Evolutionary conservation across 2,329 filamentous ascomycete genomes (phyloP), one percentile per base, ranked within the genome.

Genomic region (Fusarium guadeloupense): DNA sequence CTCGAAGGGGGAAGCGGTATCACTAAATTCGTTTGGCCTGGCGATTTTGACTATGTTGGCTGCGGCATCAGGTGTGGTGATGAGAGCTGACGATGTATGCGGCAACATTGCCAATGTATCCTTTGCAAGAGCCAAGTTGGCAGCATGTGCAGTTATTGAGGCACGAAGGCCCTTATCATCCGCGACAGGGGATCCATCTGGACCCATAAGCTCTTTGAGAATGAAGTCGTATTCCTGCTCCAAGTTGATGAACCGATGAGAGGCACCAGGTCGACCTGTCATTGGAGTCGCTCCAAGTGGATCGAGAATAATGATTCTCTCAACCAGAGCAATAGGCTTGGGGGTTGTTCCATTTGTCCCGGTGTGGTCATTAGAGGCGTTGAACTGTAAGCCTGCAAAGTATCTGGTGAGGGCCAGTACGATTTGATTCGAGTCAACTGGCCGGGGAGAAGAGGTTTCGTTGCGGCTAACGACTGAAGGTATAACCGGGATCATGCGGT

Each of bases 261-360:
- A 72, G 17, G 74, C 69, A 3, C 71, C 71, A 3, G 74, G 71
- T 20, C 71, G 73, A 6, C 73, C 74, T 68, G 83, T 73, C 55
- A 91, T 81, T 0, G 95, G 95, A 39, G 93, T 92, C 1, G 93
- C 94, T 4, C 95, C 95, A 0, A 93, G 77, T 1, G 91, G 88
- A 73, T 99, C 95, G 7, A 99, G 82, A 23, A 99, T 80, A 59
- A 99, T 96, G 35, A 99, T 82, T 30, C 94, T 85, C 71, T 98
- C 94, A 6, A 99, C 78, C 0, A 85, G 84, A 1, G 89, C 84
- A 56, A 86, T 76, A 25, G 83, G 81, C 50, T 77, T 78, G 3
- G 81, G 72, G 42, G 71, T 71, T 48, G 68, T 67, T 41, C 78
- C 73, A 45, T 75, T 76, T 57, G 77, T 13, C 33, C 55, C 13